A percentile compares a stretch with the other conserved stretches of the same genome.
phyloP scores from a whole-genome alignment of 2,329 filamentous ascomycete species.

The Trichoderma endophyticum region DNA sequence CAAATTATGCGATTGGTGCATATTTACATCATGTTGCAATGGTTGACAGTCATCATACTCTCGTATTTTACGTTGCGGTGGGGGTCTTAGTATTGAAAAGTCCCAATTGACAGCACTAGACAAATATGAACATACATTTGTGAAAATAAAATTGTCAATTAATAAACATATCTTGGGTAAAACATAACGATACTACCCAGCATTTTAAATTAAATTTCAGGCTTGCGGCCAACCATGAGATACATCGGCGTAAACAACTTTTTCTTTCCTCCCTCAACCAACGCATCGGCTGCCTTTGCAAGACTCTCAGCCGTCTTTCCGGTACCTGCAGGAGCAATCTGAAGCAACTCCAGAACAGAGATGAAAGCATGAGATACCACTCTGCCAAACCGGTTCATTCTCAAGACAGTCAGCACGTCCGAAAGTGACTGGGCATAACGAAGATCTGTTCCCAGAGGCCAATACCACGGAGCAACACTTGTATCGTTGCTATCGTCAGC shows the following conservation, averaged over 20 bases:
- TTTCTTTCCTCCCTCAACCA: constrained; percentile 77
- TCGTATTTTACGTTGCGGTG: not conserved
- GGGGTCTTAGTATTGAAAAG: not conserved
- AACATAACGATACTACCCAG: not conserved
- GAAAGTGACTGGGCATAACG: constrained; percentile 70
- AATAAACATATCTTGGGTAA: not conserved
- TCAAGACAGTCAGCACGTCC: constrained; percentile 72
- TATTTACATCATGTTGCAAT: not conserved
- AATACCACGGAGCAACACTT: constrained; percentile 86
- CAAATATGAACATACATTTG: not conserved
- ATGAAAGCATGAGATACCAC: constrained; percentile 68
- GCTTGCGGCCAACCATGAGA: constrained; percentile 85
- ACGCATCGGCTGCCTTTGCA: constrained; percentile 69
- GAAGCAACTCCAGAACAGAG: constrained; percentile 65
- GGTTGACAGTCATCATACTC: not conserved
- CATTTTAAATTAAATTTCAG: constrained; percentile 31
- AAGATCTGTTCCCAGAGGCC: constrained; percentile 72
- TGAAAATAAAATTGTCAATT: not conserved
- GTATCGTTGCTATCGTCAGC: constrained; percentile 57
- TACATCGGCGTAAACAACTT: constrained; percentile 97
- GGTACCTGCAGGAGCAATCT: constrained; percentile 71
- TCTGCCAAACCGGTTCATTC: constrained; percentile 81
- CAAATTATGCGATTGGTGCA: not conserved
- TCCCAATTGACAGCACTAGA: not conserved
- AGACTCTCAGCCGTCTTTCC: constrained; percentile 85